These are phyloP conservation scores for Ganoderma sp. DNA, from an alignment of 1,284 basidiomycete genomes.

Conservation along the genomic window DNA sequence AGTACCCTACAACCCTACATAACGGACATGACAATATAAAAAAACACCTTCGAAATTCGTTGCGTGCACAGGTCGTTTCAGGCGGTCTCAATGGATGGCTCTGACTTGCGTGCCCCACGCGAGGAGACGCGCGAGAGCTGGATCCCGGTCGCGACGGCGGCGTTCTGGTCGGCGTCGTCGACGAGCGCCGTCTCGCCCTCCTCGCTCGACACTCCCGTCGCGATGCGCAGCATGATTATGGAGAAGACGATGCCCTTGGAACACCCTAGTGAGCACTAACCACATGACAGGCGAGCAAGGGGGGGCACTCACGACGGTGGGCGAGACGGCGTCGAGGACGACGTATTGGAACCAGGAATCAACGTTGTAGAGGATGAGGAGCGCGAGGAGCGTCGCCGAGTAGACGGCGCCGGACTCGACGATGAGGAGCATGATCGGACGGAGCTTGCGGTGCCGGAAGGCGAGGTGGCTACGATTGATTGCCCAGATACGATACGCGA, in stretches of 20 bases:
- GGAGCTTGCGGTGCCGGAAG: conserved; percentile 31
- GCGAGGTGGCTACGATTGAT: conserved; percentile 36
- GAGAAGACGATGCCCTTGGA: conserved; percentile 25
- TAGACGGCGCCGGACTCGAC: conserved; percentile 50
- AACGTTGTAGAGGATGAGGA: conserved; percentile 39
- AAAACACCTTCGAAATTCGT: not conserved
- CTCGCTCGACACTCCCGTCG: conserved; percentile 18
- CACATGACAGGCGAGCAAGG: no score
- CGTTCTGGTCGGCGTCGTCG: conserved; percentile 5
- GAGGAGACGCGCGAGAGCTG: conserved; percentile 21
- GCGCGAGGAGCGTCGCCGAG: conserved; percentile 42
- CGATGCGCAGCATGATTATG: conserved; percentile 24
- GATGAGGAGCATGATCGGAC: conserved; percentile 44
- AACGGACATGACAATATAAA: not conserved
- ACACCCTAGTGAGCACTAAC: not conserved
- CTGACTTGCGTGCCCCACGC: conserved; percentile 10
- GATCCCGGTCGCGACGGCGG: conserved; percentile 11
- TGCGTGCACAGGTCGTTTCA: not conserved
- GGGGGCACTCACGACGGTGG: conserved; percentile 14
- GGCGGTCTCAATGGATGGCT: not conserved
- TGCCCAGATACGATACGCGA: conserved; percentile 44
- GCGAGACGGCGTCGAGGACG: conserved; percentile 42
- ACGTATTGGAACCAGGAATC: conserved; percentile 46
- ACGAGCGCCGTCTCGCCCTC: conserved; percentile 24
- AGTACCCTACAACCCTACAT: not conserved